A percentile compares a stretch with the other conserved stretches of the same genome.
These are phyloP conservation scores for Solanum raphanifolium DNA, from an alignment of 257 asterid genomes.

Conservation along the genomic window DNA sequence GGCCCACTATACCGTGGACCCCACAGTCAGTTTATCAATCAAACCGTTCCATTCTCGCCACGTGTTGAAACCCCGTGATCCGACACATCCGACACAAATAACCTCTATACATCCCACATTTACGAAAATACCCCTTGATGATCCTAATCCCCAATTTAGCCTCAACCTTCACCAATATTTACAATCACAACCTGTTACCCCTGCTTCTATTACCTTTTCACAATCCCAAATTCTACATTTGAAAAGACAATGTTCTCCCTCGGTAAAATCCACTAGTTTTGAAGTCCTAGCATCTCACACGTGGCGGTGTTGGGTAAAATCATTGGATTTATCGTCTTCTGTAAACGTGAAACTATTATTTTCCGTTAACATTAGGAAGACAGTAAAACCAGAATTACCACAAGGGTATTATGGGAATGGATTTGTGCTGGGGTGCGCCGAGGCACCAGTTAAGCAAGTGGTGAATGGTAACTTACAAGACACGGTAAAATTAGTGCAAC, in stretches of 20 bases:
- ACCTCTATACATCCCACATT: conserved; percentile 35
- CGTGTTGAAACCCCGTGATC: conserved; percentile 48
- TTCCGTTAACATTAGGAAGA: conserved; percentile 40
- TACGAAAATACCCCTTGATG: conserved; percentile 5
- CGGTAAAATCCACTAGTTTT: conserved; percentile 60
- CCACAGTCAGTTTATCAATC: conserved; percentile 14
- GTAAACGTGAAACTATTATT: conserved; percentile 43
- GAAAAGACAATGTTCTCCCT: conserved; percentile 52
- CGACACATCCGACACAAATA: conserved; percentile 39
- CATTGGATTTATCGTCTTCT: conserved; percentile 31
- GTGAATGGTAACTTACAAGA: conserved; percentile 20
- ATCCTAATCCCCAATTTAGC: neutral
- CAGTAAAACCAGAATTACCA: conserved; percentile 20
- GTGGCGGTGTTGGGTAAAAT: conserved; percentile 77
- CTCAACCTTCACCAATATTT: conserved; percentile 32
- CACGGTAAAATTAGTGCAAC: conserved; percentile 50
- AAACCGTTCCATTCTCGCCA: conserved; percentile 57
- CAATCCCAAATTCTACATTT: conserved; percentile 42
- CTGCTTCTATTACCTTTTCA: conserved; percentile 49
- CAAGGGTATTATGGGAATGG: conserved; percentile 74
- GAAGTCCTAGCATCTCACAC: conserved; percentile 69
- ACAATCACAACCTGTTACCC: conserved; percentile 46
- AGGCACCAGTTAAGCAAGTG: conserved; percentile 40
- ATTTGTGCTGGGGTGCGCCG: conserved; percentile 62
- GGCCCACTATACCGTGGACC: conserved; percentile 49